Base-by-base conservation (phyloP, 805 yeast species). In the Lipomyces anomalus region DNA sequence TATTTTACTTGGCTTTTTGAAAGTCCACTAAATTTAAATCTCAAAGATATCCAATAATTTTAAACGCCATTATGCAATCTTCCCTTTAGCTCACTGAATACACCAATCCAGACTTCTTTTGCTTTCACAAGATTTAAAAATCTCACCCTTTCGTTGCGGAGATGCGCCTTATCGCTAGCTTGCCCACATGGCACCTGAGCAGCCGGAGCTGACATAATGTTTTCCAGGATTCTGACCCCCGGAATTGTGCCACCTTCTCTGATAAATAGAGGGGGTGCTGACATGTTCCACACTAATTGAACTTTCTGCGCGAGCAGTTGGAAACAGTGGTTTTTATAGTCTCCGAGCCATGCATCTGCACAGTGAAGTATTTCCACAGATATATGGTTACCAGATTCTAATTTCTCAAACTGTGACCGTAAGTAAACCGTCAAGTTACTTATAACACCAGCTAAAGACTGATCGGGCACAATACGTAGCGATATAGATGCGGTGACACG, bases 191-290 rank as follows among this genome's bases (percentile, higher is more conserved):
- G 97, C 28, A 92, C 76, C 64, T 92, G 97, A 0, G 90, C 94
- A 1, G 96, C 97, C 22, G 86, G 85, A 2, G 97, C 95, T 42
- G 73, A 65, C 55, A 90, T 84, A 9, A 75, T 69, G 62, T 84
- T 84, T 58, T 90, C 98, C 53, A 90, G 67, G 49, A 82, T 83
- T 52, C 96, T 67, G 5, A 92, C 80, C 7, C 90, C 82, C 1
- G 98, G 97, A 62, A 90, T 88, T 0, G 97, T 86, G 0, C 98
- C 98, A 50, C 98, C 98, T 67, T 92, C 98, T 54, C 97, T 76
- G 26, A 92, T 85, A 49, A 80, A 82, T 35, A 90, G 67, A 2
- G 97, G 97, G 28, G 54, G 55, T 13, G 46, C 45, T 44, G 84
- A 85, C 9, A 71, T 67, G 0, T 76, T 78, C 98, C 98, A 90